Evolutionary conservation across 116 monocot genomes (phyloP).

Genomic region (Thalassia testudinum): DNA sequence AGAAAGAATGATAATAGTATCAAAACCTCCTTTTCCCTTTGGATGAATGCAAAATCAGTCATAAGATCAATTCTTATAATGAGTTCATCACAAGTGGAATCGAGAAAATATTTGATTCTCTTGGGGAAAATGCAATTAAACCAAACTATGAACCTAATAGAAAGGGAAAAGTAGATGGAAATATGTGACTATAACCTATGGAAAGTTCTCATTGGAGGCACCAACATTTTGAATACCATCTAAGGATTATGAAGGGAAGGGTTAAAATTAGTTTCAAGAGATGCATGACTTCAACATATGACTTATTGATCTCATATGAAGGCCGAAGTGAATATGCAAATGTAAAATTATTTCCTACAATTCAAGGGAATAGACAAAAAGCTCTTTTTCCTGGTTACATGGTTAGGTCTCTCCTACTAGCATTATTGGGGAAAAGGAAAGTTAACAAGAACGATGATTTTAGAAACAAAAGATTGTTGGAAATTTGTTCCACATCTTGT

Average conservation of each 20-base stretch:
- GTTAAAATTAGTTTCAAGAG: conserved; percentile 51
- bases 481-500: too few species aligned
- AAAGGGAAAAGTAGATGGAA: conserved; percentile 45
- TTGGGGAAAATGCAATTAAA: conserved; percentile 58
- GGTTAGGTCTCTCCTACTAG: too few species aligned
- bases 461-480: too few species aligned
- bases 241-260: conserved; percentile 26
- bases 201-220: conserved; percentile 48
- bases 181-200: conserved; percentile 56
- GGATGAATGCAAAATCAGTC: conserved; percentile 61
- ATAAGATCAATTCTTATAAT: conserved; percentile 87
- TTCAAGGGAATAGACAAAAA: too few species aligned
- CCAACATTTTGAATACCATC: conserved; percentile 45
- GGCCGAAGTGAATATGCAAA: conserved; percentile 73
- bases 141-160: conserved; percentile 70
- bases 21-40: too few species aligned
- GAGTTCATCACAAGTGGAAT: conserved; percentile 60
- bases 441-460: too few species aligned
- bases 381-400: too few species aligned
- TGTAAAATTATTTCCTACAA: too few species aligned
- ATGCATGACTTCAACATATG: conserved; percentile 90
- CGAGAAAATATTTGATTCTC: conserved; percentile 65
- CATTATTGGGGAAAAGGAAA: too few species aligned
- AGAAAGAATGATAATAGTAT: too few species aligned
- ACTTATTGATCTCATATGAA: conserved; percentile 62